Conservation (phyloP, 208 protist species). For the Trypanosoma vivax region DNA sequence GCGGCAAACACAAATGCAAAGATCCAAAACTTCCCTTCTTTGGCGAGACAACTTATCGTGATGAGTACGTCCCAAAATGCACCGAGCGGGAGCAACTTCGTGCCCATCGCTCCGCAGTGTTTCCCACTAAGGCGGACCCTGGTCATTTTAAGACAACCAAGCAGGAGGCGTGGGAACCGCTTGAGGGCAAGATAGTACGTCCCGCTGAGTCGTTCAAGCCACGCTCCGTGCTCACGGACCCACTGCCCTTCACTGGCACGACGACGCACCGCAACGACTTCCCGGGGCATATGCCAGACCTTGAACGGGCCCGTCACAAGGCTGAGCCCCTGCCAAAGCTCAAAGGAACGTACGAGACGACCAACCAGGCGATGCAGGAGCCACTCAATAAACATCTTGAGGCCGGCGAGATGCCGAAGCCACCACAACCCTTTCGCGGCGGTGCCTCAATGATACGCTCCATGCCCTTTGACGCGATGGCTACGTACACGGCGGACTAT, state of each 20-base stretch:
- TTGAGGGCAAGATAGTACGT: constrained; percentile 62
- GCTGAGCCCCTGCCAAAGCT: constrained; percentile 74
- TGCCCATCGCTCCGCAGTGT: constrained; percentile 31
- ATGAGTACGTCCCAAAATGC: constrained; percentile 82
- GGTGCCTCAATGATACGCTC: constrained; percentile 45
- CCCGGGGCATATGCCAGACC: constrained; percentile 78
- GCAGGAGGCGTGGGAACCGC: constrained; percentile 78
- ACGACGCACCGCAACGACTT: constrained; percentile 85
- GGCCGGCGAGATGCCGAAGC: constrained; percentile 43
- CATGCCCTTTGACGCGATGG: constrained; percentile 79
- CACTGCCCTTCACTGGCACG: constrained; percentile 76
- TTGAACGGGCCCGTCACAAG: constrained; percentile 53
- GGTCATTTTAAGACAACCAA: constrained; percentile 87
- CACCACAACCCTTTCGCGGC: constrained; percentile 71
- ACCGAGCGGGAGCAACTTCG: constrained; percentile 43
- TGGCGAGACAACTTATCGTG: constrained; percentile 79
- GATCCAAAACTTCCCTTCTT: constrained; percentile 74
- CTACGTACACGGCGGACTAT: constrained; percentile 84
- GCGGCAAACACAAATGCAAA: constrained; percentile 78
- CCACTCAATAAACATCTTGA: constrained; percentile 52
- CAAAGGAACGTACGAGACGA: constrained; percentile 74
- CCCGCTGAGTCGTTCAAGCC: constrained; percentile 86
- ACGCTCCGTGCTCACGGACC: constrained; percentile 30
- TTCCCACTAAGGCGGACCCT: constrained; percentile 71
- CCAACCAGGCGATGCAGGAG: constrained; percentile 75